Base-by-base conservation (phyloP, 345 rosid genomes). In the Aquilaria malaccensis region DNA sequence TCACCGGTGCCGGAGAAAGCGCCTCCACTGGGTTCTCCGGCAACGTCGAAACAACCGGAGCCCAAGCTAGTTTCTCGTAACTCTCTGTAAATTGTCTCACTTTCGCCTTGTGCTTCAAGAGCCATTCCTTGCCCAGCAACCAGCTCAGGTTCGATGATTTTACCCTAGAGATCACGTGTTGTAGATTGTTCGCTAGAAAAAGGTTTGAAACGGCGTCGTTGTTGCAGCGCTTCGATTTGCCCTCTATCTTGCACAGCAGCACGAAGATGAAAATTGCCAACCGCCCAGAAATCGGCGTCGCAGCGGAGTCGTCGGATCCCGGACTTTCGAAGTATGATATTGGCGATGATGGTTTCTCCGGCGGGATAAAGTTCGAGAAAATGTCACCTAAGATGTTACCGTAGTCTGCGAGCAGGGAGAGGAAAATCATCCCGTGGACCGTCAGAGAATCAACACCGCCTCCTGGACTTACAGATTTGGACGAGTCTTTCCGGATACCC, bases 121-220 rank as follows among this genome's bases (percentile, higher is more conserved):
- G 56, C 95, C 97, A 87, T 0, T 79, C 88, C 12, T 80, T 83
- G 7, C 97, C 97, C 43, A 83, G 82, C 13, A 86, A 55, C 13
- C 59, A 58, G 57, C 48, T 63, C 2, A 85, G 74, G 60, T 79
- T 75, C 33, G 97, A 81, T 13, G 83, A 66, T 9, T 79, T 79
- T 62, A 72, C 89, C 45, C 48, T 72, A 2, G 77, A 63, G 31
- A 75, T 65, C 10, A 85, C 77, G 73, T 83, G 78, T 22, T 82
- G 91, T 53, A 85, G 74, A 69, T 81, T 89, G 80, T 85, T 89
- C 10, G 89, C 85, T 29, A 89, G 64, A 82, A 83, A 89, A 66
- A 89, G 81, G 64, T 85, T 85, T 11, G 80, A 72, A 30, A 72
- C 9, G 2, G 89, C 70, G 29, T 69, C 71, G 57, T 80, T 81